Evolutionary conservation across 768 basidiomycete species (phyloP).

Genomic region (Rhizopogon roseolus): DNA sequence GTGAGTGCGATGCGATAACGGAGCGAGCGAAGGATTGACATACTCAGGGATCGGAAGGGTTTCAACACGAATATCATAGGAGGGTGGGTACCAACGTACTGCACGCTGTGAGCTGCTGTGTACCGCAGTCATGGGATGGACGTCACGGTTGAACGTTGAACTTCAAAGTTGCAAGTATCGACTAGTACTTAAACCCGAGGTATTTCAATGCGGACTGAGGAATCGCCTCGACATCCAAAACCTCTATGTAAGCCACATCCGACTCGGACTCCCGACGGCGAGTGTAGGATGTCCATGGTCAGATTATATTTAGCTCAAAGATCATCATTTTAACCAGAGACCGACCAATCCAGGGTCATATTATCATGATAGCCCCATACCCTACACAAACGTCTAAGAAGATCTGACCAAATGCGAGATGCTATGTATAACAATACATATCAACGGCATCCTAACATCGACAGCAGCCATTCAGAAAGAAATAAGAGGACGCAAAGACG

Average conservation of each 20-base stretch:
- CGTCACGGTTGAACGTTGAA: neutral
- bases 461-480: neutral
- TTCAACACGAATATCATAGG: constrained; percentile 70
- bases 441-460: neutral
- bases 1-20: neutral
- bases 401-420: neutral
- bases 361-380: neutral
- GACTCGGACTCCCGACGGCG: too few species aligned
- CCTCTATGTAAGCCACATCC: too few species aligned
- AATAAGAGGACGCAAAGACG: neutral
- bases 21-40: constrained; percentile 18
- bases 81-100: constrained; percentile 62
- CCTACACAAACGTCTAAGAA: neutral
- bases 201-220: too few species aligned
- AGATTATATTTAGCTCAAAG: too few species aligned
- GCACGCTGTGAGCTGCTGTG: constrained; percentile 28
- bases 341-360: too few species aligned
- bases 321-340: too few species aligned
- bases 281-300: too few species aligned
- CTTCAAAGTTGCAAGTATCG: neutral
- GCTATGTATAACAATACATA: neutral
- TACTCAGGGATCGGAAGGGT: constrained; percentile 48
- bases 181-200: neutral
- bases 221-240: too few species aligned
- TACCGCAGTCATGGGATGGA: neutral